Conservation (phyloP, 1,284 basidiomycete genomes). For the Microstroma glucosiphilum region DNA sequence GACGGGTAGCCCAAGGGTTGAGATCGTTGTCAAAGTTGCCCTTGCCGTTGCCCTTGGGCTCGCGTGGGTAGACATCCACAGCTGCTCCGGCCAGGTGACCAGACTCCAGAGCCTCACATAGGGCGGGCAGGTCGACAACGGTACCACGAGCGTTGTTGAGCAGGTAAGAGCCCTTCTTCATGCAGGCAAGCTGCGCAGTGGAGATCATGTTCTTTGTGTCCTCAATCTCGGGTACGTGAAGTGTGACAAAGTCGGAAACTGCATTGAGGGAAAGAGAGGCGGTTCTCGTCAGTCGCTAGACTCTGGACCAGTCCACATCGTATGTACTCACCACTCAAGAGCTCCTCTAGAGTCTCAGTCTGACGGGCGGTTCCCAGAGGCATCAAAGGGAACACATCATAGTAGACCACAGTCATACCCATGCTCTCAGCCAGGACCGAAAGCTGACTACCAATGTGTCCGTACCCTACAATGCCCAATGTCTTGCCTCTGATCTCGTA, state of each 20-base stretch:
- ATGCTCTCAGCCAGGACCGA: conserved; percentile 95
- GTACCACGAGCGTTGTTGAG: conserved; percentile 96
- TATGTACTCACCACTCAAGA: conserved; percentile 58
- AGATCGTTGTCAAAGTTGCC: conserved; percentile 58
- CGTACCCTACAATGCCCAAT: conserved; percentile 95
- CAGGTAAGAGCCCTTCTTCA: conserved; percentile 93
- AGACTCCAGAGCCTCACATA: conserved; percentile 73
- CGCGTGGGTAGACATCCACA: conserved; percentile 87
- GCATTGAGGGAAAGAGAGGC: background rate
- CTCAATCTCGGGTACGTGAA: conserved; percentile 92
- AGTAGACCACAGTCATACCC: conserved; percentile 91
- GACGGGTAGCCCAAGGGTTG: conserved; percentile 41
- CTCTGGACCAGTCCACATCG: background rate
- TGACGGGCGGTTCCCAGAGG: conserved; percentile 89
- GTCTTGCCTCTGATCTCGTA: conserved; percentile 98
- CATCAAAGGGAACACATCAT: conserved; percentile 96
- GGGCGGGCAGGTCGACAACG: conserved; percentile 88
- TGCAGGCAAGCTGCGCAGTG: conserved; percentile 67
- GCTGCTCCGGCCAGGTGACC: conserved; percentile 88
- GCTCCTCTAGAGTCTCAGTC: conserved; percentile 70
- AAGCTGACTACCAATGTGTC: conserved; percentile 95
- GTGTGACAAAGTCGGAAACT: conserved; percentile 71
- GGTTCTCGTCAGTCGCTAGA: background rate
- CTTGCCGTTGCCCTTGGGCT: conserved; percentile 84
- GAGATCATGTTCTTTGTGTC: conserved; percentile 96